These are phyloP conservation scores for Entrophospora sp. DNA, from an alignment of 192 early-diverging fungal genomes.

Conservation along the genomic window DNA sequence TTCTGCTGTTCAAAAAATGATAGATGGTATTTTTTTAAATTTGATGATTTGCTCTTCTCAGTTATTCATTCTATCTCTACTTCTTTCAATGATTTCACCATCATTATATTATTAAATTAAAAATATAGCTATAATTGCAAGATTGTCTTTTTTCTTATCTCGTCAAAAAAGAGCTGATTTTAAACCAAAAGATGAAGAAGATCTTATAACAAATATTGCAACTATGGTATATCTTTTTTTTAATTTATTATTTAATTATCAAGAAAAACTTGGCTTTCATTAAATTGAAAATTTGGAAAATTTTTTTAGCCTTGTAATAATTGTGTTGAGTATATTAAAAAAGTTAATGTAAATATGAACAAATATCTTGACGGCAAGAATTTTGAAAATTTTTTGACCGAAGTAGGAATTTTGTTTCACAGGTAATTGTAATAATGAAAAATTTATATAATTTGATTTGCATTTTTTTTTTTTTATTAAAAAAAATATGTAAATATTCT, in stretches of 20 bases:
- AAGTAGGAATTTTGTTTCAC: constrained; percentile 76
- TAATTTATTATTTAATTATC: no score
- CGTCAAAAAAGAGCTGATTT: constrained; percentile 89
- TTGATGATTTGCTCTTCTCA: no score
- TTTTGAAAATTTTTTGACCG: constrained; percentile 62
- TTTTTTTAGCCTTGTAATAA: constrained; percentile 66
- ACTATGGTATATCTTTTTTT: constrained; percentile 41
- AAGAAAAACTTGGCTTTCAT: no score
- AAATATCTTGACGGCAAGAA: constrained; percentile 68
- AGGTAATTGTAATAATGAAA: no score
- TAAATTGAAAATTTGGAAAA: no score
- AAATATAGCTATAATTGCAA: constrained; percentile 59
- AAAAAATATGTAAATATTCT: background rate
- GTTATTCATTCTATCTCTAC: no score
- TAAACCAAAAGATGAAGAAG: constrained; percentile 80
- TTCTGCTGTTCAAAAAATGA: constrained; percentile 58
- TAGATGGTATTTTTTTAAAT: constrained; percentile 46
- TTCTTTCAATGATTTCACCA: no score
- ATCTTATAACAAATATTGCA: constrained; percentile 55
- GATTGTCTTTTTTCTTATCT: constrained; percentile 57
- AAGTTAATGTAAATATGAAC: constrained; percentile 49
- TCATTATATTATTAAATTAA: no score
- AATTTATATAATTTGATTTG: no score
- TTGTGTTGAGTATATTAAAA: constrained; percentile 66
- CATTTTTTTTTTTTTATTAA: background rate